Conservation (phyloP, 257 asterid species). For the Fraxinus quadrangulata region DNA sequence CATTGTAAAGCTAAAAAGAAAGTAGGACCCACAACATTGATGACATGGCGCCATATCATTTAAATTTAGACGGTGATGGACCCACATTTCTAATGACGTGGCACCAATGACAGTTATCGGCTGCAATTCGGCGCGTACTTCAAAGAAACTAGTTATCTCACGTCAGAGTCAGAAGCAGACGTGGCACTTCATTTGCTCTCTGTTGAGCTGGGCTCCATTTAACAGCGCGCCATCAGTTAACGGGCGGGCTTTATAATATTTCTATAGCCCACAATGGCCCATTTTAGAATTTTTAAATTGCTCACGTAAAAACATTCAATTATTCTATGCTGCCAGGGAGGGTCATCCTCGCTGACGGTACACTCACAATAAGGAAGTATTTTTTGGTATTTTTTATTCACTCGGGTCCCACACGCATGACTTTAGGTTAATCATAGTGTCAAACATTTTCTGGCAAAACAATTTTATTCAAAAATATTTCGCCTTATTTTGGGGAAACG, state of each 20-base stretch:
- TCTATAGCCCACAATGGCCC: background rate
- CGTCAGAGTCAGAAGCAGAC: constrained; percentile 38
- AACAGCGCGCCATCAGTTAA: background rate
- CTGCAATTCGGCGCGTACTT: constrained; percentile 30
- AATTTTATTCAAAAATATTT: no score
- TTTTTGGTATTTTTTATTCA: no score
- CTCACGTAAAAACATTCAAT: constrained; percentile 13
- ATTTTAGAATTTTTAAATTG: background rate
- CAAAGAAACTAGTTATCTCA: constrained; percentile 43
- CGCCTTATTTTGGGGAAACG: background rate
- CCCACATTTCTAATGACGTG: constrained; percentile 21
- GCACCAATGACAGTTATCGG: constrained; percentile 33
- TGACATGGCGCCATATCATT: constrained; percentile 32
- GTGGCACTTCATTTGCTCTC: constrained; percentile 33
- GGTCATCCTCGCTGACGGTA: no score
- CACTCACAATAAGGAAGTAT: no score
- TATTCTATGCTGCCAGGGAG: no score
- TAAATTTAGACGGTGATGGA: background rate
- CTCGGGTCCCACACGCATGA: no score
- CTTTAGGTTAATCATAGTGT: no score
- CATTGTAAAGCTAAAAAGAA: background rate
- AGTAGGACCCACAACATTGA: background rate
- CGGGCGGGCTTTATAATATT: background rate
- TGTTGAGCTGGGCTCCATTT: constrained; percentile 24
- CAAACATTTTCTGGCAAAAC: no score